A percentile compares a stretch with the other conserved stretches of the same genome.
phyloP scores from a whole-genome alignment of 805 yeast genomes.

The Lachancea fermentati region DNA sequence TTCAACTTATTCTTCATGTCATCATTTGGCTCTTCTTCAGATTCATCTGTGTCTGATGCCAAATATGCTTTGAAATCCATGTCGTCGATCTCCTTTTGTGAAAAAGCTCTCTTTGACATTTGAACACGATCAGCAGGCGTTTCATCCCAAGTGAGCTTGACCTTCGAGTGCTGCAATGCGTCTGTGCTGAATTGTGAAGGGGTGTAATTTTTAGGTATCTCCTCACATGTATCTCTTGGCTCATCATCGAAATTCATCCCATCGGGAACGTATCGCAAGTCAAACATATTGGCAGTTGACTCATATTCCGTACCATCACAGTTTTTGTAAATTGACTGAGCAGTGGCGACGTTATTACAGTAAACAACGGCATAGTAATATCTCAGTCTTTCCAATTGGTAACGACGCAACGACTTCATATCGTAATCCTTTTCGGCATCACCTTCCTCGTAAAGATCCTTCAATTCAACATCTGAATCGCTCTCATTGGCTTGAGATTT shows the following conservation, averaged over 20 bases:
- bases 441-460: slow-evolving; percentile 70
- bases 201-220: slow-evolving; percentile 69
- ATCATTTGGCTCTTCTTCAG: slow-evolving; percentile 38
- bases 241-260: slow-evolving; percentile 81
- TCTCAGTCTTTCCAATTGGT: slow-evolving; percentile 87
- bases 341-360: slow-evolving; percentile 70
- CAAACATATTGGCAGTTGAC: slow-evolving; percentile 91
- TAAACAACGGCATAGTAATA: slow-evolving; percentile 88
- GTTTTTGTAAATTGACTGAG: slow-evolving; percentile 69
- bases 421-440: slow-evolving; percentile 81
- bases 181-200: slow-evolving; percentile 84
- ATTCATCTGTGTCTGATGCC: slow-evolving; percentile 68
- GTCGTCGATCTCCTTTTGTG: slow-evolving; percentile 81
- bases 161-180: slow-evolving; percentile 94
- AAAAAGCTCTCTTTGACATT: slow-evolving; percentile 72
- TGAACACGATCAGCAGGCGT: slow-evolving; percentile 86
- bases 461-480: slow-evolving; percentile 55
- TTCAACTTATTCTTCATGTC: slow-evolving; percentile 54
- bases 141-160: slow-evolving; percentile 96
- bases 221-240: slow-evolving; percentile 66
- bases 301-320: slow-evolving; percentile 96
- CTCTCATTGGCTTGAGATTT: slow-evolving; percentile 36
- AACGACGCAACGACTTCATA: slow-evolving; percentile 74
- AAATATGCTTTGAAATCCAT: slow-evolving; percentile 90
- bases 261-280: slow-evolving; percentile 87